Base-by-base conservation (phyloP, 805 yeast species). In the Candida corydali region DNA sequence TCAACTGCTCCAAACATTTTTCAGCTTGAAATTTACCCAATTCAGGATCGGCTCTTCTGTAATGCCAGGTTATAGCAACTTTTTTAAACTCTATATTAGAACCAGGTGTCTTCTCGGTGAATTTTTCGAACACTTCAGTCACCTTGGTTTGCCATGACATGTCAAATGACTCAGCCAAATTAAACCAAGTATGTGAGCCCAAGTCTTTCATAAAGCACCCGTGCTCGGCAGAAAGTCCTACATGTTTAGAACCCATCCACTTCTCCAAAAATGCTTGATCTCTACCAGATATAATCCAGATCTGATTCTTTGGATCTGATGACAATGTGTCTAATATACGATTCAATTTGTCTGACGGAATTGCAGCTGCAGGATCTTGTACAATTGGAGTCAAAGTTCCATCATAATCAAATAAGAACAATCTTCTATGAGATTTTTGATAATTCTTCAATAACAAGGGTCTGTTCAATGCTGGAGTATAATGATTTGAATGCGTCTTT, bases 351-450 rank as follows among this genome's bases (percentile, higher is more conserved):
- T 81, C 79, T 1, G 95, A 80, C 3, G 99, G 98, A 28, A 93
- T 84, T 0, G 98, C 98, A 0, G 98, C 97, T n/a, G 91, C 87
- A 2, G 99, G 99, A 50, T 93, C 98, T 26, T 79, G 75, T 3
- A 93, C 98, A 53, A 93, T 93, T 10, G 98, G 98, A 0, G 98
- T 87, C 47, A 93, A 69, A 1, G 99, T 93, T 19, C 99, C 99
- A 57, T 93, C 99, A 57, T 93, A 93, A 62, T 93, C 99, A 62
- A 93, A 89, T 49, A 93, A 59, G 50, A 93, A 87, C 40, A 93
- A 62, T 43, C 98, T 73, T 49, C 83, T 73, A 23, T 75, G 43
- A 0, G 96, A 78, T 16, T 57, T 46, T 32, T 72, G 57, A 57
- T 86, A 93, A 39, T 74, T 72, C 16, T 73, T 66, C 38, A 76